These are phyloP conservation scores for Aspergillus panamensis DNA, from an alignment of 495 filamentous ascomycete genomes.

Conservation along the genomic window DNA sequence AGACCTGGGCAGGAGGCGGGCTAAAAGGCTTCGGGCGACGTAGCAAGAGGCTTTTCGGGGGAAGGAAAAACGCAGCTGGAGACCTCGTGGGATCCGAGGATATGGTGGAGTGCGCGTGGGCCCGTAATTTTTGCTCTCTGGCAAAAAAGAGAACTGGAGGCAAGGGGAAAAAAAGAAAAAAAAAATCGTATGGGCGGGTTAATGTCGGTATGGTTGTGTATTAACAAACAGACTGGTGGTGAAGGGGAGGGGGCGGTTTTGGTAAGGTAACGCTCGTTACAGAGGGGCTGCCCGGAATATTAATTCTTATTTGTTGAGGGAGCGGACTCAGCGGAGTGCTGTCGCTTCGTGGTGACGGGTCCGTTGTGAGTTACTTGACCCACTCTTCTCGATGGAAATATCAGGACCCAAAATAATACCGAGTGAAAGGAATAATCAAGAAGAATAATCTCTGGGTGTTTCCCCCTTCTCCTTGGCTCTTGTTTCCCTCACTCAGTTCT, in stretches of 20 bases:
- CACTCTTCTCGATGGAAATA: constrained; percentile 22
- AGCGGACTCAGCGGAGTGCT: constrained; percentile 19
- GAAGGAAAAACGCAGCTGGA: constrained; percentile 25
- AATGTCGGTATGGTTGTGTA: constrained; percentile 10
- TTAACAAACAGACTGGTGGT: constrained; percentile 14
- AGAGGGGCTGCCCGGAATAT: constrained; percentile 21
- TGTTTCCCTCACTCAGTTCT: constrained; percentile 18
- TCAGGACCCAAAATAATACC: constrained; percentile 15
- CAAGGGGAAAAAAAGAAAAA: constrained; percentile 21
- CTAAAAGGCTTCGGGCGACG: constrained; percentile 32
- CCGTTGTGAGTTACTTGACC: constrained; percentile 24
- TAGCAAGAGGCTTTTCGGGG: constrained; percentile 31
- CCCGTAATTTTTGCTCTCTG: constrained; percentile 39
- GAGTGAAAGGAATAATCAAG: not conserved
- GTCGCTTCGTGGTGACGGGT: constrained; percentile 30
- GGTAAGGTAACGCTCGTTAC: constrained; percentile 16
- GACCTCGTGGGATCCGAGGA: constrained; percentile 47
- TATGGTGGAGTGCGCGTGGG: constrained; percentile 40
- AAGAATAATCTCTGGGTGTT: constrained; percentile 9
- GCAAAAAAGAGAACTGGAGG: constrained; percentile 20
- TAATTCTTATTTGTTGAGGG: constrained; percentile 21
- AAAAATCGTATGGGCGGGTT: not conserved
- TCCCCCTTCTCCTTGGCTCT: constrained; percentile 17
- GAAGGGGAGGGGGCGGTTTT: constrained; percentile 18
- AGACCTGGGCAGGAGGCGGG: constrained; percentile 30